A percentile compares a stretch with the other conserved stretches of the same genome.
These are phyloP conservation scores for Comarum palustre DNA, from an alignment of 306 rosid genomes.

Conservation along the genomic window DNA sequence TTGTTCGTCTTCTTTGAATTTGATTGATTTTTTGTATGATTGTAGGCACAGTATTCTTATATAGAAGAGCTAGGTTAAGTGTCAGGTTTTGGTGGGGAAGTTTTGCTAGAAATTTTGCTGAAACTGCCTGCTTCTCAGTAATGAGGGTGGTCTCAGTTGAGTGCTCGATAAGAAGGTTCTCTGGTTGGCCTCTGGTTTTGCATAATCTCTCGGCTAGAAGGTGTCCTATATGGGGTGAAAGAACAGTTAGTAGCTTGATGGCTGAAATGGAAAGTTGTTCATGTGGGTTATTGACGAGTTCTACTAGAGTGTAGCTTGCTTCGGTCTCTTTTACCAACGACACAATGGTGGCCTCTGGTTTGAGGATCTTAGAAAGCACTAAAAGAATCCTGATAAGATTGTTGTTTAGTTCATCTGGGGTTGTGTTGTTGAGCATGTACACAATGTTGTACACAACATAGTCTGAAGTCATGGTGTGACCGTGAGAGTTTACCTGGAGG, in stretches of 20 bases:
- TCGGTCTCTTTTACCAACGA: conserved; percentile 34
- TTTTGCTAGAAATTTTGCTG: conserved; percentile 36
- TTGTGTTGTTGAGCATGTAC: conserved; percentile 36
- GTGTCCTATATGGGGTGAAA: conserved; percentile 40
- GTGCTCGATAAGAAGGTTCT: conserved; percentile 33
- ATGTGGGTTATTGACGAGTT: conserved; percentile 29
- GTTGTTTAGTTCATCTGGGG: conserved; percentile 38
- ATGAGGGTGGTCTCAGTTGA: conserved; percentile 21
- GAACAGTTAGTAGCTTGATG: conserved; percentile 32
- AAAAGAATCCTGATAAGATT: conserved; percentile 39
- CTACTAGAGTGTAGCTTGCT: conserved; percentile 35
- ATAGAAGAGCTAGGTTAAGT: conserved; percentile 35
- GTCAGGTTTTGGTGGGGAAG: conserved; percentile 42
- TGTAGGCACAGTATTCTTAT: conserved; percentile 31
- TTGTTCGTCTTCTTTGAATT: conserved; percentile 27
- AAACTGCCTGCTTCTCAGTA: conserved; percentile 43
- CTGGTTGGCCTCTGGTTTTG: conserved; percentile 37
- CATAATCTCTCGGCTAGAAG: conserved; percentile 33
- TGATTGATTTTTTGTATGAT: conserved; percentile 37
- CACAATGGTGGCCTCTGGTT: conserved; percentile 25
- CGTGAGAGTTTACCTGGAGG: conserved; percentile 31
- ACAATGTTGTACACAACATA: conserved; percentile 37
- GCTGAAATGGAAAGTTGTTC: conserved; percentile 34
- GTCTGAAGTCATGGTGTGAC: conserved; percentile 41
- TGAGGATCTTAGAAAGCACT: conserved; percentile 30